Percentiles rank a stretch among this genome's conserved stretches.
Evolutionary conservation across 2,329 filamentous ascomycete genomes (phyloP).

Genomic region (Cladophialophora yegresii): DNA sequence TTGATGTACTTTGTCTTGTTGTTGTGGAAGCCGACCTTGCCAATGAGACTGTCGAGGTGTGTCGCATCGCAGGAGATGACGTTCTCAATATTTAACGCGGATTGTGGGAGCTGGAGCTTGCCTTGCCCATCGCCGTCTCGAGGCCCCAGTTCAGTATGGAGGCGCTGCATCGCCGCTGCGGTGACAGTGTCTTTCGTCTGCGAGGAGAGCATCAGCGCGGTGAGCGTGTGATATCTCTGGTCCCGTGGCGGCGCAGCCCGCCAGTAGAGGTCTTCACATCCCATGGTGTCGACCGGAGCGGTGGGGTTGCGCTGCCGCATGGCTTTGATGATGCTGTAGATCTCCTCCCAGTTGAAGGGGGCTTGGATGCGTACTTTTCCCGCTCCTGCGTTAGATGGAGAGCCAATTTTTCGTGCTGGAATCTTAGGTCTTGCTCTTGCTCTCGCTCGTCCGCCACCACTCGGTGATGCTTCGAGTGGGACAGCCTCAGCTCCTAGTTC

Average conservation of each 20-base stretch:
- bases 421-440: constrained; percentile 40
- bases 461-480: constrained; percentile 32
- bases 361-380: constrained; percentile 51
- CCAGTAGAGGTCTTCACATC: constrained; percentile 65
- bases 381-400: constrained; percentile 36
- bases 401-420: constrained; percentile 46
- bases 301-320: constrained; percentile 70
- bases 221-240: constrained; percentile 79
- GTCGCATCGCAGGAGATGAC: constrained; percentile 70
- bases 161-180: constrained; percentile 74
- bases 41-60: constrained; percentile 71
- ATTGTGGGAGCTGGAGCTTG: constrained; percentile 40
- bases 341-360: constrained; percentile 78
- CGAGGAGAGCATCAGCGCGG: constrained; percentile 85
- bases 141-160: constrained; percentile 69
- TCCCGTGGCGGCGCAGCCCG: constrained; percentile 51
- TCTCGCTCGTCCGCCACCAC: constrained; percentile 39
- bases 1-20: constrained; percentile 88
- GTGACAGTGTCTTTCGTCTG: constrained; percentile 95
- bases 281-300: constrained; percentile 96
- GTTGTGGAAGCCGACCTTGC: constrained; percentile 89
- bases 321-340: constrained; percentile 73
- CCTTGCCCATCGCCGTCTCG: constrained; percentile 26
- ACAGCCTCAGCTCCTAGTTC: constrained; percentile 33
- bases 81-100: constrained; percentile 70